Base-by-base conservation (phyloP, 805 yeast species). In the Hanseniaspora vineae region DNA sequence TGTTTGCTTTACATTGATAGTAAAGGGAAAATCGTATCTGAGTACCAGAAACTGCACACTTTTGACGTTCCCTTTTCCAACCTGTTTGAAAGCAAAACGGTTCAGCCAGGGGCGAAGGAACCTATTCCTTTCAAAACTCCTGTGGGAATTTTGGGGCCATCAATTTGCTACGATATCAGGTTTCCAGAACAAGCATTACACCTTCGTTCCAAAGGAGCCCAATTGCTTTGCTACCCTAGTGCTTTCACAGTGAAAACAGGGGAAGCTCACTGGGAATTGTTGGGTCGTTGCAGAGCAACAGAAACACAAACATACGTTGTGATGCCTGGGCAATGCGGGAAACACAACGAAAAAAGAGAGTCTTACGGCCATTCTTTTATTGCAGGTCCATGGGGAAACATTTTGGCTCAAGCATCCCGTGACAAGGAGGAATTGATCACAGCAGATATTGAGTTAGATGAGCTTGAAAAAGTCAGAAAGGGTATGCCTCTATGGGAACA, bases 181-280 rank as follows among this genome's bases (percentile, higher is more conserved):
- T 86, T 87, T 59, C 95, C 96, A 0, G 96, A 88, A 59, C 65
- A 84, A 44, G 80, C 92, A 1, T 56, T 82, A 35, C 64, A 80
- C 39, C 64, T 84, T 35, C 67, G 95, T 46, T 59, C 75, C 10
- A 55, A 66, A 46, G 95, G 96, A 2, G 95, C 96, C 1, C 73
- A 85, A 49, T 67, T 90, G 19, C 55, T 90, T 39, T 75, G 90
- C 2, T 90, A 70, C 56, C 97, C 98, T 0, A 81, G 94, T 23
- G 97, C 97, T 0, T 92, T 94, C 71, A 92, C 96, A 0, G 76
- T 84, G 59, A 79, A 80, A 52, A 90, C 97, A 0, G 98, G 98
- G 1, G 78, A 78, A 46, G 86, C 90, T 1, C 98, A 90, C 58
- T 90, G 97, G 95, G 78, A 78, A 46, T 62, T 76, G 1, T 68